Evolutionary conservation across 176 grass and related monocot species (phyloP), one percentile per base, ranked within the genome.

Genomic region (Ananas comosus): DNA sequence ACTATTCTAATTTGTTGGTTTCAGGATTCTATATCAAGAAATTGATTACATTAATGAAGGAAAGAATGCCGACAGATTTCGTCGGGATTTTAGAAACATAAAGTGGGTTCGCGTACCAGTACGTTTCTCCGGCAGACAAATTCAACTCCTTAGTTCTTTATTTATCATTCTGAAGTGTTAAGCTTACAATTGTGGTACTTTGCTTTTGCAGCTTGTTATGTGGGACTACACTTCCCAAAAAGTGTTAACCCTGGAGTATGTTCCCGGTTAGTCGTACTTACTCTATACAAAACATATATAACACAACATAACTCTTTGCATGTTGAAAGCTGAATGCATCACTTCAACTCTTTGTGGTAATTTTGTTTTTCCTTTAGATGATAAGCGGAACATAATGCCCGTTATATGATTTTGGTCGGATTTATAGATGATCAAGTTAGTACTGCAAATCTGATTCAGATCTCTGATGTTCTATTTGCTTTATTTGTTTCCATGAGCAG

Each of bases 11-110:
- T 65, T 89, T 54, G 9, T 11, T 56, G 24, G 58, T 87, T 85
- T 77, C 77, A 96, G 93, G 81, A 96, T 86, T 85, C 73, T 96
- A 53, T 96, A 96, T 85, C 81, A 96, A 83, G 93, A 96, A 83
- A 96, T 96, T 74, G 93, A 96, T 80, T 96, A 96, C 67, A 85
- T 96, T 52, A 96, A 96, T 68, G 93, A 96, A 92, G 93, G 93
- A 78, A 96, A 89, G 72, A 96, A 96, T 75, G 93, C 93, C 0
- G 93, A 96, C 72, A 91, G 71, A 82, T 96, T 96, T 92, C 89
- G 88, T 53, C 86, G 93, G 65, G 93, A 90, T 87, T 96, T 90
- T 77, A 89, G 93, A 92, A 96, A 96, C 68, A 80, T 92, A 81
- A 96, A 96, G 77, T 96, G 92, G 92, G 81, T 96, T 50, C 83